A percentile compares a stretch with the other conserved stretches of the same genome.
phyloP scores from a whole-genome alignment of 2,329 filamentous ascomycete species.

The Fusarium humuli region DNA sequence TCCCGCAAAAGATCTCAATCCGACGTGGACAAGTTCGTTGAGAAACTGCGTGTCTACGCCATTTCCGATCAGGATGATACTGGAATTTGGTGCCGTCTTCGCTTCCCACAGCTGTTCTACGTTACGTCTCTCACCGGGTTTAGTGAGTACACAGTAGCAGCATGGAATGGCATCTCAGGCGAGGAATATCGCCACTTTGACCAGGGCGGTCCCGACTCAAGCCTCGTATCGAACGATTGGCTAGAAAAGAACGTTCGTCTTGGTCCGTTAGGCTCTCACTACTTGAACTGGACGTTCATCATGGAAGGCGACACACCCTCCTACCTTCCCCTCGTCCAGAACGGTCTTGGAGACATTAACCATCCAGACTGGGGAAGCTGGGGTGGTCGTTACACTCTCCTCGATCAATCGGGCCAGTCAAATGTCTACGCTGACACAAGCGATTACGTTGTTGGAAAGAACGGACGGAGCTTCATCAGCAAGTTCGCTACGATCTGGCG shows the following conservation, averaged over 20 bases:
- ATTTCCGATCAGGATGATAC: conserved; percentile 71
- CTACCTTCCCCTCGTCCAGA: neutral
- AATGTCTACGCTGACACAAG: conserved; percentile 9
- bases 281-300: conserved; percentile 8
- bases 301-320: conserved; percentile 28
- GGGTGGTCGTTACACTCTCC: conserved; percentile 19
- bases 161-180: conserved; percentile 64
- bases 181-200: conserved; percentile 24
- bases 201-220: conserved; percentile 9
- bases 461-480: conserved; percentile 10
- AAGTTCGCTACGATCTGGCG: conserved; percentile 26
- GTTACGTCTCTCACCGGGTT: conserved; percentile 66
- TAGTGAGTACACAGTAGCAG: conserved; percentile 64
- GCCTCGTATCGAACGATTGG: conserved; percentile 12
- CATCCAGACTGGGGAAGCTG: conserved; percentile 26
- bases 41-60: conserved; percentile 62
- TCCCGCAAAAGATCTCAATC: conserved; percentile 28
- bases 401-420: neutral
- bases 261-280: conserved; percentile 15
- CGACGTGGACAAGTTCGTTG: conserved; percentile 52
- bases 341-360: conserved; percentile 8
- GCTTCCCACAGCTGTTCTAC: too few species aligned
- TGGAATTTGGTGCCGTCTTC: too few species aligned
- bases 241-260: conserved; percentile 2
- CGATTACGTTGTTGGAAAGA: conserved; percentile 5